Evolutionary conservation across 164 flowering plant genomes (phyloP).

Genomic region (Macadamia integrifolia): DNA sequence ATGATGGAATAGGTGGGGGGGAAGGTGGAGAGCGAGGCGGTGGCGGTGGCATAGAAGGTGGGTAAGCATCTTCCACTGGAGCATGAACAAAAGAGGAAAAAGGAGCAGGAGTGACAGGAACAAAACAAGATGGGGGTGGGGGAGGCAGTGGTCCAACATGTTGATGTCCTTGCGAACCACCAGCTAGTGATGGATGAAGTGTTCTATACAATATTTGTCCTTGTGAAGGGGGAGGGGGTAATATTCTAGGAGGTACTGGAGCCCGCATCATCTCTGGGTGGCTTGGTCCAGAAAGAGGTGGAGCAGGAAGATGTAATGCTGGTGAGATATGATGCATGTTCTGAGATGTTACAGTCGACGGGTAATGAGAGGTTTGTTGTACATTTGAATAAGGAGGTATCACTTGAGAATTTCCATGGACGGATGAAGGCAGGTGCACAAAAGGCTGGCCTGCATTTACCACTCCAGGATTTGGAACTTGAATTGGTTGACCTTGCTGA

Average conservation of each 20-base stretch:
- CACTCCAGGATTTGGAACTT: conserved; percentile 19
- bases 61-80: conserved; percentile 15
- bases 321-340: conserved; percentile 20
- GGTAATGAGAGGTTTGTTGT: conserved; percentile 27
- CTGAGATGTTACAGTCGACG: conserved; percentile 22
- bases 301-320: conserved; percentile 18
- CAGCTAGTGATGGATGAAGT: conserved; percentile 19
- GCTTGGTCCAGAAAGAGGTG: conserved; percentile 12
- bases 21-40: conserved; percentile 31
- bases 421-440: conserved; percentile 10
- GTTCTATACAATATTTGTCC: conserved; percentile 28
- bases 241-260: conserved; percentile 7
- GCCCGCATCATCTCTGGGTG: conserved; percentile 14
- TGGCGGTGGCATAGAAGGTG: conserved; percentile 19
- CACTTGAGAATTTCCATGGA: conserved; percentile 19
- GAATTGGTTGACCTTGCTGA: conserved; percentile 19
- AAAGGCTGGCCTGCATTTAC: conserved; percentile 27
- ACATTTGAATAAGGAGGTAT: conserved; percentile 17
- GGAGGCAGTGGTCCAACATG: conserved; percentile 18
- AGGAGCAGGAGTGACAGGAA: conserved; percentile 20
- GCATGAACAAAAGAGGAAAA: conserved; percentile 16
- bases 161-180: conserved; percentile 22
- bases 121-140: conserved; percentile 24
- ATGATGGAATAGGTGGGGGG: conserved; percentile 30
- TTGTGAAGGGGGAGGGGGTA: conserved; percentile 41